phyloP scores from a whole-genome alignment of 805 yeast genomes.

The Sugiyamaella marilandica region DNA sequence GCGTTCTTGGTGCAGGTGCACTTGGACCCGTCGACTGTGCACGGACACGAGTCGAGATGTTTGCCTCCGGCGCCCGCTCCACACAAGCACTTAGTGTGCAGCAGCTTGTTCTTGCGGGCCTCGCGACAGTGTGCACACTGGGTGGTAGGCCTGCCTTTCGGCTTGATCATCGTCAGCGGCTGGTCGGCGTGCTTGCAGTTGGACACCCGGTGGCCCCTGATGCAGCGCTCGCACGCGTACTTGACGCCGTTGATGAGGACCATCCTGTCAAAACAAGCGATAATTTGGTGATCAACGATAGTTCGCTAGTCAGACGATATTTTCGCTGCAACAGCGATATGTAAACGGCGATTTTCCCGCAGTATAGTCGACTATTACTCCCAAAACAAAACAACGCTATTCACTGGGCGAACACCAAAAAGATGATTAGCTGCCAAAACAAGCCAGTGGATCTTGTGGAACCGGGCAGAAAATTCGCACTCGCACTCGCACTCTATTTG shows the following conservation, averaged over 20 bases:
- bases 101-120: constrained; percentile 21
- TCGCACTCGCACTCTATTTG: no score
- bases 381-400: no score
- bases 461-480: no score
- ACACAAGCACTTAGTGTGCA: constrained; percentile 35
- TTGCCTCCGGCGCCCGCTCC: constrained; percentile 13
- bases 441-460: no score
- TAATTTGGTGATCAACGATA: no score
- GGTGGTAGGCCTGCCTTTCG: constrained; percentile 93
- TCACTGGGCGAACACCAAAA: no score
- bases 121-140: constrained; percentile 74
- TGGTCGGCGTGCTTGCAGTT: constrained; percentile 90
- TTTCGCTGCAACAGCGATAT: no score
- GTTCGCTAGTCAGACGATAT: no score
- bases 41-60: constrained; percentile 22
- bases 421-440: no score
- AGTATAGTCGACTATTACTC: no score
- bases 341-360: no score
- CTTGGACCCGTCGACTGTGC: constrained; percentile 16
- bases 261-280: no score
- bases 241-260: constrained; percentile 88
- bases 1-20: constrained; percentile 23
- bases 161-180: constrained; percentile 87
- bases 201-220: constrained; percentile 93
- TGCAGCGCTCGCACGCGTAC: constrained; percentile 94